Percentiles rank a stretch among this genome's conserved stretches.
Conservation (phyloP, 352 stramenopile species). For the Globisporangium alternatum region DNA sequence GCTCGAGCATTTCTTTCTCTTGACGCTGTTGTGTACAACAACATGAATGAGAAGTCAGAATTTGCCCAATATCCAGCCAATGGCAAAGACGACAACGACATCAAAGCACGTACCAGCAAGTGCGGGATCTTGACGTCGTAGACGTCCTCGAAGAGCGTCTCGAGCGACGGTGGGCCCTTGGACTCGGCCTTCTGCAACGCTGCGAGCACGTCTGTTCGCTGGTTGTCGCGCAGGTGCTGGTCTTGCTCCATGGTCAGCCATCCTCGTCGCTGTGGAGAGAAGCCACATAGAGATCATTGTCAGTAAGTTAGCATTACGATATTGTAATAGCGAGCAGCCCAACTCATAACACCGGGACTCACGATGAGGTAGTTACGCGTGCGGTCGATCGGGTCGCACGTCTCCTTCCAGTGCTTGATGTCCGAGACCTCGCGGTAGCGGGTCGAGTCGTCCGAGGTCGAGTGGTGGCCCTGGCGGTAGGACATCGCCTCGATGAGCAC, state of each 20-base stretch:
- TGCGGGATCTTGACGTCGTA: slow-evolving; percentile 94
- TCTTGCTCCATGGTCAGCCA: slow-evolving; percentile 91
- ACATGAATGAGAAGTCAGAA: background rate
- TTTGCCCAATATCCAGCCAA: background rate
- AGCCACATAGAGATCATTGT: background rate
- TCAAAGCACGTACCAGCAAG: slow-evolving; percentile 64
- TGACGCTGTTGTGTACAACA: slow-evolving; percentile 63
- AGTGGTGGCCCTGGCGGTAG: slow-evolving; percentile 98
- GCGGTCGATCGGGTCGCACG: slow-evolving; percentile 88
- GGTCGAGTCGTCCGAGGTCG: slow-evolving; percentile 97
- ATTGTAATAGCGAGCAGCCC: background rate
- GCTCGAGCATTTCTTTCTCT: slow-evolving; percentile 89
- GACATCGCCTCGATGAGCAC: slow-evolving; percentile 98
- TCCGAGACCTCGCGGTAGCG: slow-evolving; percentile 92
- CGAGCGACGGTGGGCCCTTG: slow-evolving; percentile 82
- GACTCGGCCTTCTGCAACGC: slow-evolving; percentile 89
- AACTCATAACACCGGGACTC: slow-evolving; percentile 11
- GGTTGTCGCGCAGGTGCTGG: slow-evolving; percentile 74
- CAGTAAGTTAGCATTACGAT: background rate
- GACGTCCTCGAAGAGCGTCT: slow-evolving; percentile 97
- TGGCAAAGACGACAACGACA: background rate
- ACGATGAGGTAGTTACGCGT: slow-evolving; percentile 91
- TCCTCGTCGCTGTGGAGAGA: slow-evolving; percentile 42
- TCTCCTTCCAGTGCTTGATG: slow-evolving; percentile 91
- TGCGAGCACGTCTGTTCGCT: slow-evolving; percentile 83